These are phyloP conservation scores for Hibiscus tridactylites DNA, from an alignment of 345 rosid species.

Conservation along the genomic window DNA sequence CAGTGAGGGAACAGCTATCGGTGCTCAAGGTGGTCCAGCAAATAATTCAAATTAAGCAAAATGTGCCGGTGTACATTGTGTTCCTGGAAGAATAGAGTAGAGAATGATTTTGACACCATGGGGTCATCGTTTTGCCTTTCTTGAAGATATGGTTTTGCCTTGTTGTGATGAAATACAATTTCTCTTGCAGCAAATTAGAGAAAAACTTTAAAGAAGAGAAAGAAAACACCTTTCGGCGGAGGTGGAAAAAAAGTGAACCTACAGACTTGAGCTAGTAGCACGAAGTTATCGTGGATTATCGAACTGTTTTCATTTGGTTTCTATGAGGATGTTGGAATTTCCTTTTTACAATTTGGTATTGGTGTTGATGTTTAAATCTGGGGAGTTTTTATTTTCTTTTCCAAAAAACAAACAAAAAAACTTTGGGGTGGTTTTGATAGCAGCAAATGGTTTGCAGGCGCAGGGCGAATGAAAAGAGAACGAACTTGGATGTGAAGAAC, in stretches of 20 bases:
- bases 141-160: neutral
- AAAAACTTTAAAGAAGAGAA: neutral
- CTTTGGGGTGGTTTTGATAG: slow-evolving; percentile 12
- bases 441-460: neutral
- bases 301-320: neutral
- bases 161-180: neutral
- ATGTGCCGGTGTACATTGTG: neutral
- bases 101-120: neutral
- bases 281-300: neutral
- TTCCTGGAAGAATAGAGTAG: neutral
- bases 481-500: too few species aligned
- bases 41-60: neutral
- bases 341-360: neutral
- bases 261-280: neutral
- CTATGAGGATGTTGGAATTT: neutral
- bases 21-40: neutral
- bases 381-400: slow-evolving; percentile 21
- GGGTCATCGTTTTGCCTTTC: slow-evolving; percentile 4
- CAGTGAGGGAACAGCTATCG: neutral
- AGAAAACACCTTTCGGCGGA: neutral
- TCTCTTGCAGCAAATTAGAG: slow-evolving; percentile 1
- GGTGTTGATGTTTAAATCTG: slow-evolving; percentile 4
- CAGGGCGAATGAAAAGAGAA: neutral
- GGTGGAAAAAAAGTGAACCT: neutral
- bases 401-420: neutral